A percentile compares a stretch with the other conserved stretches of the same genome.
Evolutionary conservation across 2,329 filamentous ascomycete genomes (phyloP).

Genomic region (Talaromyces sp.): DNA sequence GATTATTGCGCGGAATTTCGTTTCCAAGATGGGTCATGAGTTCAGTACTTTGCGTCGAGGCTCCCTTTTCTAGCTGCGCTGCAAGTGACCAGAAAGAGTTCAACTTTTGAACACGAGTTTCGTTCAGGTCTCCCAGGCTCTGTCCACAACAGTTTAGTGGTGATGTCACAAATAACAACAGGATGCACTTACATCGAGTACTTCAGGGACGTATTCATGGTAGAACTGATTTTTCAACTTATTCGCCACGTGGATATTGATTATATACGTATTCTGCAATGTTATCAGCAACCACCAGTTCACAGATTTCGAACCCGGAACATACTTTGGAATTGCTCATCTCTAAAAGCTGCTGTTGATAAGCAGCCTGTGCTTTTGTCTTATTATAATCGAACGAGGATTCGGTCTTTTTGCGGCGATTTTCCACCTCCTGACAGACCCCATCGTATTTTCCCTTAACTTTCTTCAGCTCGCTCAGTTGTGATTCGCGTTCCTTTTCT

Average conservation of each 20-base stretch:
- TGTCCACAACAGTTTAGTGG: constrained; percentile 19
- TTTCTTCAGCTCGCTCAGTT: constrained; percentile 83
- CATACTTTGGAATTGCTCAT: constrained; percentile 86
- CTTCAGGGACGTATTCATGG: constrained; percentile 90
- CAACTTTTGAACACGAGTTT: constrained; percentile 78
- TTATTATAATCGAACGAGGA: constrained; percentile 84
- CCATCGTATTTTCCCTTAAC: constrained; percentile 89
- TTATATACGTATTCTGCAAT: constrained; percentile 81
- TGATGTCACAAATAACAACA: neutral
- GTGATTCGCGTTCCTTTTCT: constrained; percentile 80
- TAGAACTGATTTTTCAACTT: constrained; percentile 98
- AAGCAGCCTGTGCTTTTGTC: constrained; percentile 82
- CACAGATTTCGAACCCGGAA: neutral
- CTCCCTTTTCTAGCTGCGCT: constrained; percentile 73
- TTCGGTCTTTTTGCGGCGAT: constrained; percentile 89
- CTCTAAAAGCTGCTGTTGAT: constrained; percentile 86
- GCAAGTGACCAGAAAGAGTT: constrained; percentile 84
- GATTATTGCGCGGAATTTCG: constrained; percentile 84
- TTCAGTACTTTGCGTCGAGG: constrained; percentile 69
- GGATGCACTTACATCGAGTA: constrained; percentile 68
- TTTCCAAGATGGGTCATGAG: constrained; percentile 69
- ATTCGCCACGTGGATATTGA: constrained; percentile 93
- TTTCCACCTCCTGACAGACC: constrained; percentile 91
- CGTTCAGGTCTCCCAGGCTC: constrained; percentile 84
- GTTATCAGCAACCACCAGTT: neutral